Base-by-base conservation (phyloP, 352 stramenopile species). In the Saprolegnia parasitica region DNA sequence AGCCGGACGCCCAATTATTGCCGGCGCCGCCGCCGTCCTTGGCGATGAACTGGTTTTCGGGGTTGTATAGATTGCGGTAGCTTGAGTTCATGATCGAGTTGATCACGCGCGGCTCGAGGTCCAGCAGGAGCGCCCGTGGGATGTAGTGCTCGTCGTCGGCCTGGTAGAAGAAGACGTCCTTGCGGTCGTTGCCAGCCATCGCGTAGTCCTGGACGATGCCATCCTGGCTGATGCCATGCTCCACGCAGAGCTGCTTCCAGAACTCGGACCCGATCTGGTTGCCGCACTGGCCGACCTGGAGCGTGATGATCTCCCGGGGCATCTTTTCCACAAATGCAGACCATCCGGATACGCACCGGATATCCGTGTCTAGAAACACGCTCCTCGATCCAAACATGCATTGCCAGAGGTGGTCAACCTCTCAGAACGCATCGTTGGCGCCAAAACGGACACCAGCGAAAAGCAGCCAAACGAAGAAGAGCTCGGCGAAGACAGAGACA, bases 151-250 rank as follows among this genome's bases (percentile, higher is more conserved):
- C 96, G 72, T 99, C 97, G 76, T 99, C 97, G 5, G 93, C 93
- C 72, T 98, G 91, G 81, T 99, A 99, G 78, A 99, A 99, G 77
- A 99, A 99, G 13, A 99, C 98, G 74, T 99, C 98, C 76, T 99
- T 99, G 65, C 96, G 88, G 87, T 99, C 97, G 74, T 98, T 88
- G 54, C 90, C 91, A 26, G 91, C 78, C 49, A 87, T 91, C 37
- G 89, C 93, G 65, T 93, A 97, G 63, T 99, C 95, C 75, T 98
- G 82, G 40, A 99, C 86, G 39, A 98, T 97, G 23, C 97, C 97
- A 75, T 99, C 96, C 0, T 93, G 88, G 20, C 85, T 92, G 76
- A 99, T 99, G 50, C 98, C 98, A 79, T 99, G 98, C 81, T 99
- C 98, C 15, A 94, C 83, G 74, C 96, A 99, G 32, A 99, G 86